Base-by-base conservation (phyloP, 169 alveolate species). In the Perkinsus olseni region DNA sequence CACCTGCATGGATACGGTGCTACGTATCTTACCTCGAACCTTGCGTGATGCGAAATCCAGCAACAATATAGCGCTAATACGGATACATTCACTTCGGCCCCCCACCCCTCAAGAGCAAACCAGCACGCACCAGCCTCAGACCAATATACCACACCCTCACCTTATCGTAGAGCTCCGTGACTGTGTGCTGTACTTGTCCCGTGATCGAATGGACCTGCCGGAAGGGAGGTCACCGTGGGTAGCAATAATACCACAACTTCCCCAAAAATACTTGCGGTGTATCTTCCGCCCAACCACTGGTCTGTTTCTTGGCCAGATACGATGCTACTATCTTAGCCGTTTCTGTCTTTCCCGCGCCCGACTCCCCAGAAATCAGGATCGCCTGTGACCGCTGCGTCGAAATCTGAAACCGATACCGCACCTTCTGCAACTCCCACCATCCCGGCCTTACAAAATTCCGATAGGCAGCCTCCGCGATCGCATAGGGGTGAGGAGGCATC, bases 261-360 rank as follows among this genome's bases (percentile, higher is more conserved):
- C 17, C 36, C n/a, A n/a, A n/a, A n/a, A n/a, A n/a, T n/a, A 62
- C 82, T 3, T 62, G 82, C 10, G 82, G 82, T 28, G 82, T 38
- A 97, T 96, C 91, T 96, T 95, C 6, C 74, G 94, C 91, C 38
- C 92, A 74, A 24, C 95, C 93, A 38, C 92, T 94, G 38, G 93
- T 90, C 38, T 93, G 94, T 74, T 93, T 94, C 38, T 93, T 93
- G 0, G 96, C 96, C 45, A 94, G 74, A 74, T 91, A 93, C 48
- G 95, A 92, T 94, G 93, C 93, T 40, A 90, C 97, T 17, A 95
- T 94, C 95, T 97, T 98, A n/a, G 99, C 98, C 91, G 97, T 96
- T 94, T 97, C 99, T 24, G 99, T 98, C 95, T 98, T 98, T 0
- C 99, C 99, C n/a, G 99, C 98, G 21, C 99, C 99, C 37, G 98